Base-by-base conservation (phyloP, 257 asterid species). In the Salvia hispanica region DNA sequence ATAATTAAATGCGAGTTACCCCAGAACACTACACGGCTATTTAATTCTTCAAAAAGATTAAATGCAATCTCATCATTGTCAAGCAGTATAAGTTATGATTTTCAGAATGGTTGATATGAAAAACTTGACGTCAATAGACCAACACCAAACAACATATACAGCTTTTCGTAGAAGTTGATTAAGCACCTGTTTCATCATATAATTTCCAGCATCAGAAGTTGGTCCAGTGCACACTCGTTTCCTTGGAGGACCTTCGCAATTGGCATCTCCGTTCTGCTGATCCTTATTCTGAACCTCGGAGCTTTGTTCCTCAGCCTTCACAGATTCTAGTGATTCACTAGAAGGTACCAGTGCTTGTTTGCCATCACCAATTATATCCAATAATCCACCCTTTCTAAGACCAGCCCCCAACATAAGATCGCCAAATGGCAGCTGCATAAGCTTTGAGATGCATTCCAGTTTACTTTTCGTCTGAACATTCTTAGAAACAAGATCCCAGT, bases 381-480 rank as follows among this genome's bases (percentile, higher is more conserved):
- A 64, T 74, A 77, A 64, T 46, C 67, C 77, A 79, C 71, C 72
- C 76, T 82, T 86, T 61, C 80, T 76, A 9, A 72, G 61, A 67
- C 77, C 77, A 75, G 82, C 69, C 42, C 92, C 90, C 73, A 93
- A 67, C 92, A 93, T 82, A 75, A 82, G 92, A 76, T 90, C 87
- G 50, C 98, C 97, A 66, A 93, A 85, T 9, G 98, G 98, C 57
- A 93, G 85, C 80, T 86, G 86, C 67, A 90, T 83, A 74, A 90
- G 97, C 83, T 86, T 90, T 56, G 89, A 83, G 84, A 93, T 88
- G 73, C 98, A 93, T 71, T 93, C 98, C 81, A 74, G 77, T 81
- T 90, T 86, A 73, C 77, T 88, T 86, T 90, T 93, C 11, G 90
- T 82, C 78, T 81, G 87, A 64, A 93, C 88, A 80, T 79, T 80